Percentiles rank a stretch among this genome's conserved stretches.
Conservation (phyloP, 2,329 filamentous ascomycete species). For the Aspergillus sp. region DNA sequence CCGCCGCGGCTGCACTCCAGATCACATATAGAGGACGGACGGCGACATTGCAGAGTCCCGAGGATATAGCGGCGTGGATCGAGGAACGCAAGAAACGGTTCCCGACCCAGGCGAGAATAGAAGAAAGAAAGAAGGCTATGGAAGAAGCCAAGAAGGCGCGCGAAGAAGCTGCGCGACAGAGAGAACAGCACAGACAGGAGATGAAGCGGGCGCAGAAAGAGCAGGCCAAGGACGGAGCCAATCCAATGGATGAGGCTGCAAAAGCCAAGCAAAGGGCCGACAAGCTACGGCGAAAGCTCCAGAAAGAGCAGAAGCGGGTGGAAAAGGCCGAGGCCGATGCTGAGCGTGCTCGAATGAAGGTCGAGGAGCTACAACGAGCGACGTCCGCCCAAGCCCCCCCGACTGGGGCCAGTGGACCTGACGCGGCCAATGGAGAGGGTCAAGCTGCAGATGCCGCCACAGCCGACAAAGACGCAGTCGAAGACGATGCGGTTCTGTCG, state of each 20-base stretch:
- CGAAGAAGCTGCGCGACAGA: conserved; percentile 38
- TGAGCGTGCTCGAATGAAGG: conserved; percentile 35
- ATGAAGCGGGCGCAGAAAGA: conserved; percentile 32
- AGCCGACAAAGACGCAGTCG: neutral
- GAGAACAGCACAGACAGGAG: conserved; percentile 39
- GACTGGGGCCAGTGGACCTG: neutral
- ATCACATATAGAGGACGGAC: conserved; percentile 59
- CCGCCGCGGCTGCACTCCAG: conserved; percentile 33
- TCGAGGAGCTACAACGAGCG: conserved; percentile 30
- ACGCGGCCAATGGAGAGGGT: neutral
- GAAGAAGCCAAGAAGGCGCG: conserved; percentile 60
- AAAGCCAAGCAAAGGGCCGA: conserved; percentile 42
- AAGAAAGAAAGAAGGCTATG: conserved; percentile 62
- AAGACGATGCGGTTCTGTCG: conserved; percentile 9
- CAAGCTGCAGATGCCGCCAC: neutral
- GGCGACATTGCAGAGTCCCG: conserved; percentile 52
- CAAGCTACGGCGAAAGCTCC: conserved; percentile 49
- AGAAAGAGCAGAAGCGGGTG: conserved; percentile 62
- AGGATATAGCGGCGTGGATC: conserved; percentile 77
- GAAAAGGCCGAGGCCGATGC: conserved; percentile 46
- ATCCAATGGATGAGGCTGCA: conserved; percentile 32
- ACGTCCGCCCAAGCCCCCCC: neutral
- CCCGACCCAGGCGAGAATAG: conserved; percentile 69
- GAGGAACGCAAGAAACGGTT: conserved; percentile 76
- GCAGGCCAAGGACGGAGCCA: conserved; percentile 26